Evolutionary conservation across 768 basidiomycete species (phyloP), one percentile per base, ranked within the genome.

Genomic region (Tylopilus intermedius): DNA sequence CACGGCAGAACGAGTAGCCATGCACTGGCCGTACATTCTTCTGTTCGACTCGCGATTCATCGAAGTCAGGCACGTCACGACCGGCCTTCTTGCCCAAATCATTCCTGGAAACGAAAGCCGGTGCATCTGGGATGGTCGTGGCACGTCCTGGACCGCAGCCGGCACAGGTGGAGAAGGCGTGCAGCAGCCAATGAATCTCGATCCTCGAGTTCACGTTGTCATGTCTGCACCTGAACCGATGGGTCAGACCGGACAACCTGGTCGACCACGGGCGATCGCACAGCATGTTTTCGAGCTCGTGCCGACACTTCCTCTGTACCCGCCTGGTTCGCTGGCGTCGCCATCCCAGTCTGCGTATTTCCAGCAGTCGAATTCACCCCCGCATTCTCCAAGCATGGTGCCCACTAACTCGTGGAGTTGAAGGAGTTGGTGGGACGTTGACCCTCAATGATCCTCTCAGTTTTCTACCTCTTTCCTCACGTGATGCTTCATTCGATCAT

Each of bases 31-130:
- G 1, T 93, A 93, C 62, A 75, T 97, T 44, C 76, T 94, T 40
- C 80, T 94, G 44, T 91, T 95, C 66, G 91, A 94, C 65, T 77
- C 82, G 8, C 85, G 88, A 3, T 94, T 96, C 72, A 88, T 96
- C 60, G 93, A 96, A 69, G 80, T 96, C 38, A 83, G 93, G 22
- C 86, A 93, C 66, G 79, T 91, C 57, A 80, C 84, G 58, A 88
- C 84, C 0, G 89, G 90, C 4, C 79, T 86, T 0, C 79, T 92
- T 5, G 82, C 81, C 2, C 90, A 94, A 66, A 88, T 93, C 64
- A 86, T 93, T 53, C 78, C 81, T 0, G 91, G 92, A 2, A 79
- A 79, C 50, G 90, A 93, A 57, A 76, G 94, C 41, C 82, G 86
- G 26, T 92, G 90, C 62, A 81, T 92, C 26, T 96, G 92, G 88